Evolutionary conservation across 139 green algal genomes (phyloP).

Genomic region (Tetradesmus lagerheimii): DNA sequence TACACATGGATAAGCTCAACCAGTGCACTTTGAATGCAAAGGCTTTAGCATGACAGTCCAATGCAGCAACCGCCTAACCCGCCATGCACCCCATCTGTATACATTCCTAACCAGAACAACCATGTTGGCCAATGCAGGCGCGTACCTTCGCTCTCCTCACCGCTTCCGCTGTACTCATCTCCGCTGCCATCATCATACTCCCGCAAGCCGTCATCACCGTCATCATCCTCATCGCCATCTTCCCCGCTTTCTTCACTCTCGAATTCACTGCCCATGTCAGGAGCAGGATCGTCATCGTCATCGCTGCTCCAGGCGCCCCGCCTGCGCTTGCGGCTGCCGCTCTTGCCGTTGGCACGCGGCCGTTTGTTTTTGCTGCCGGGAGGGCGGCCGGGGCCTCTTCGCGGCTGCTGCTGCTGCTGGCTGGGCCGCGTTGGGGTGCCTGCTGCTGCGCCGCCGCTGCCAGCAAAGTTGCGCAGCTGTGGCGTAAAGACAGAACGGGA

Average conservation of each 20-base stretch:
- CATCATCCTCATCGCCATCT: not conserved
- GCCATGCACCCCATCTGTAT: too few relatives aligned
- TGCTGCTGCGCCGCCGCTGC: not conserved
- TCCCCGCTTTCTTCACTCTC: not conserved
- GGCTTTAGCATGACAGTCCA: too few relatives aligned
- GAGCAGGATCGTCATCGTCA: conserved; percentile 29
- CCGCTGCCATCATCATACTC: not conserved
- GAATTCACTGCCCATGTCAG: conserved; percentile 28
- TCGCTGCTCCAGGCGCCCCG: not conserved
- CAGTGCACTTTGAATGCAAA: too few relatives aligned
- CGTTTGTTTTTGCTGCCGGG: not conserved
- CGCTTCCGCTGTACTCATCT: not conserved
- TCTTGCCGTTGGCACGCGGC: not conserved
- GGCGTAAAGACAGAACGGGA: not conserved
- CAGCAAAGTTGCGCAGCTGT: not conserved
- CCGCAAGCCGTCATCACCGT: not conserved
- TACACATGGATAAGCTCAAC: too few relatives aligned
- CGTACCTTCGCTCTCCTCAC: not conserved
- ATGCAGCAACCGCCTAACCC: too few relatives aligned
- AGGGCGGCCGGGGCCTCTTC: not conserved
- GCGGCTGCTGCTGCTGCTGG: not conserved
- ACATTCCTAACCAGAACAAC: too few relatives aligned
- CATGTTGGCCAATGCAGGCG: not conserved
- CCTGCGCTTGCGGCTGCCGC: conserved; percentile 18
- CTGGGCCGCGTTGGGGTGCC: not conserved